Conservation (phyloP, 441 rosid species). For the Populus hybrid region DNA sequence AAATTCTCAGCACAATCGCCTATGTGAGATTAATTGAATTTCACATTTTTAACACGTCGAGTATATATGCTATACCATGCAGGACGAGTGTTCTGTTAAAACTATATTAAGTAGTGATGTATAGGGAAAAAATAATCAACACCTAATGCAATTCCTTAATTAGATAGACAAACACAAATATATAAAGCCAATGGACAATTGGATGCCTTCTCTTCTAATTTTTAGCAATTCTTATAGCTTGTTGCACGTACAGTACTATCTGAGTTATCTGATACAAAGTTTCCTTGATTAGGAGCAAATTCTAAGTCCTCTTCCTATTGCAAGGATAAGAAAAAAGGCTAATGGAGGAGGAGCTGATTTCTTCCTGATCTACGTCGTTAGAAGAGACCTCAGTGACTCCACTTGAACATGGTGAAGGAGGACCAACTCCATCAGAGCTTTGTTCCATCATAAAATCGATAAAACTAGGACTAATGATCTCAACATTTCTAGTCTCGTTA, state of each 20-base stretch:
- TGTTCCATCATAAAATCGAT: conserved; percentile 31
- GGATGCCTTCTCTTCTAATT: background rate
- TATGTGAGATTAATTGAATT: background rate
- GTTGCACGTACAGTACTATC: no score
- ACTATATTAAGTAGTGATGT: no score
- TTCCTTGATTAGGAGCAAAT: background rate
- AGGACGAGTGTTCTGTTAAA: no score
- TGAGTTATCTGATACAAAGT: background rate
- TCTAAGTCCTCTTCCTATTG: conserved; percentile 14
- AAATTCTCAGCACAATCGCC: background rate
- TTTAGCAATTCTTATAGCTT: background rate
- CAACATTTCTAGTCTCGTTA: background rate
- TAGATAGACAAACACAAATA: background rate
- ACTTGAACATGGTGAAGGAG: conserved; percentile 59
- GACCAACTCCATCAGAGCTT: conserved; percentile 37
- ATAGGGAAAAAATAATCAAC: no score
- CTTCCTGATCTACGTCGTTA: conserved; percentile 33
- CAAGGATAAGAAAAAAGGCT: conserved; percentile 14
- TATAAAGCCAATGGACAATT: background rate
- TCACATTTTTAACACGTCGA: background rate
- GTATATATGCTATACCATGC: no score
- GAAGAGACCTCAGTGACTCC: conserved; percentile 66
- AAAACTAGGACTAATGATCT: background rate
- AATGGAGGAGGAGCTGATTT: conserved; percentile 16
- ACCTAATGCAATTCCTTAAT: background rate